phyloP scores from a whole-genome alignment of 1,139 yeast genomes.

The Zygosaccharomyces sapae region DNA sequence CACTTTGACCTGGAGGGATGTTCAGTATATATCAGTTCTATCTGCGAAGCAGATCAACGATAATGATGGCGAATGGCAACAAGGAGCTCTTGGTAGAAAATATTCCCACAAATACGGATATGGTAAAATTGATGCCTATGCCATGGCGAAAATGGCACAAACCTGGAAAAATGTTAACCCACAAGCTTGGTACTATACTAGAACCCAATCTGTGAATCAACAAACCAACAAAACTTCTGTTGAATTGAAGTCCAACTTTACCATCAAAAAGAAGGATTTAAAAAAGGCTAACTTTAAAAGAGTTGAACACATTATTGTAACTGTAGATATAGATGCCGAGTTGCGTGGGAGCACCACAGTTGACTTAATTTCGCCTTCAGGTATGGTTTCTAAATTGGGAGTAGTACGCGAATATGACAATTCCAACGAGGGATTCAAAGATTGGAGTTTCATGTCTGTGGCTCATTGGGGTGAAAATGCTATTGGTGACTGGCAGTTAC shows the following conservation, averaged over 20 bases:
- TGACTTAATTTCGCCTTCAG: conserved; percentile 68
- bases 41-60: conserved; percentile 69
- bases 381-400: conserved; percentile 71
- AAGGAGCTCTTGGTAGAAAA: conserved; percentile 48
- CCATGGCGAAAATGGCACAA: conserved; percentile 68
- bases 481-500: conserved; percentile 75
- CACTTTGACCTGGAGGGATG: conserved; percentile 89
- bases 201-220: conserved; percentile 27
- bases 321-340: conserved; percentile 62
- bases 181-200: conserved; percentile 72
- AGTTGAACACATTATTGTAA: conserved; percentile 82
- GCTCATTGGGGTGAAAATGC: conserved; percentile 97
- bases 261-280: conserved; percentile 49
- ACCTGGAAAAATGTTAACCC: conserved; percentile 85
- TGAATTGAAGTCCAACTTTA: conserved; percentile 43
- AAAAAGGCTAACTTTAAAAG: conserved; percentile 57
- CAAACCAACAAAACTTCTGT: conserved; percentile 27
- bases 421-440: conserved; percentile 54
- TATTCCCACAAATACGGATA: conserved; percentile 89
- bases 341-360: conserved; percentile 69
- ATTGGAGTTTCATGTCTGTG: conserved; percentile 97
- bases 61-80: conserved; percentile 67
- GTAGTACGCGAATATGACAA: conserved; percentile 61
- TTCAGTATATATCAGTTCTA: conserved; percentile 79
- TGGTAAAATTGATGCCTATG: conserved; percentile 85